Evolutionary conservation across 805 yeast species (phyloP).

Genomic region (Zygoascus flipseniorum): DNA sequence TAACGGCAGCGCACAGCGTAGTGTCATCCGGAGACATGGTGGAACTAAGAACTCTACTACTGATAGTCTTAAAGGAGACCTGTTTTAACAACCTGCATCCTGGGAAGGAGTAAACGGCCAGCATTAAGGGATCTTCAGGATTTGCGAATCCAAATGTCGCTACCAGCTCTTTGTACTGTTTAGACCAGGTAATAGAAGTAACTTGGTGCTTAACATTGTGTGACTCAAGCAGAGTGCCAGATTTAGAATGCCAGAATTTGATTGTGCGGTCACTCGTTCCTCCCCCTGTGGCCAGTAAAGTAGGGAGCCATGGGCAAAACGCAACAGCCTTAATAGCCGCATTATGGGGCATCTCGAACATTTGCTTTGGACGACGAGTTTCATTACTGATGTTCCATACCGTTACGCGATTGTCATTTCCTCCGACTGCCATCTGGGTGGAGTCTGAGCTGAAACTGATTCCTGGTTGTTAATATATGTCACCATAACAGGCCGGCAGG

Average conservation of each 20-base stretch:
- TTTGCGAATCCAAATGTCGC: conserved; percentile 81
- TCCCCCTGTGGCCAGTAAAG: conserved; percentile 82
- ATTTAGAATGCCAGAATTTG: conserved; percentile 75
- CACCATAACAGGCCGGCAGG: too few relatives aligned
- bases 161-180: conserved; percentile 49
- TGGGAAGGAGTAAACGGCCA: conserved; percentile 64
- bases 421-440: conserved; percentile 66
- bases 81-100: conserved; percentile 39
- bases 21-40: conserved; percentile 55
- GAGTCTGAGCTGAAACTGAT: conserved; percentile 49
- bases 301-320: conserved; percentile 83
- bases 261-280: conserved; percentile 77
- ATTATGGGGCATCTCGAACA: conserved; percentile 44
- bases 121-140: conserved; percentile 39
- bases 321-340: conserved; percentile 91
- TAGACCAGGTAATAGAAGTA: conserved; percentile 74
- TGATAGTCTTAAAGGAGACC: conserved; percentile 32
- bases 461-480: conserved; percentile 28
- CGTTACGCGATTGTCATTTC: conserved; percentile 73
- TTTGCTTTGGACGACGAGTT: conserved; percentile 33
- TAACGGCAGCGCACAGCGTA: conserved; percentile 63
- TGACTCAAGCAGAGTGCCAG: conserved; percentile 62
- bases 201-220: conserved; percentile 61
- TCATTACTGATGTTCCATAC: conserved; percentile 57
- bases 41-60: conserved; percentile 57